Evolutionary conservation across 345 rosid species (phyloP).

Genomic region (Excoecaria agallocha): DNA sequence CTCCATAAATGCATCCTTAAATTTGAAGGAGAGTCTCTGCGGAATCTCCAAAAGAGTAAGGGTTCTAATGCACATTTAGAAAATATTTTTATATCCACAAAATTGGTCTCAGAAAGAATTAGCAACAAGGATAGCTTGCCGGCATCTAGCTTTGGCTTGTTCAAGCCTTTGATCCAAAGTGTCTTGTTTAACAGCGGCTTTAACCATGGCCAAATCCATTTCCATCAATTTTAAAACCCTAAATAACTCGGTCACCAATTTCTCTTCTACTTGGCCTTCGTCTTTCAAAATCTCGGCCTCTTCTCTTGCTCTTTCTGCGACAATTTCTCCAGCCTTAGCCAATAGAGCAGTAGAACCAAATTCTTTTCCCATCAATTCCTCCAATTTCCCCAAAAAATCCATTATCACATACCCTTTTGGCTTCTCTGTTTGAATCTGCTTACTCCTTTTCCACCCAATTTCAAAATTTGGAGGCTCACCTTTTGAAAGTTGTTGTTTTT

Average conservation of each 20-base stretch:
- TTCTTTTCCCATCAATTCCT: slow-evolving; percentile 64
- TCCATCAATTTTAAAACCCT: slow-evolving; percentile 91
- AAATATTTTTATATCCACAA: no score
- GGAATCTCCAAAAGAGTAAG: no score
- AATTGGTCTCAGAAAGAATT: slow-evolving; percentile 72
- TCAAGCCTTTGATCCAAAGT: slow-evolving; percentile 69
- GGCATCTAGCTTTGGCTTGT: slow-evolving; percentile 81
- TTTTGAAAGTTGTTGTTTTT: slow-evolving; percentile 35
- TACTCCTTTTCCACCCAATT: slow-evolving; percentile 84
- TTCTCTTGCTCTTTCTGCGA: slow-evolving; percentile 83
- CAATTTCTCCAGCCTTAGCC: slow-evolving; percentile 78
- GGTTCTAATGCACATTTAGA: no score
- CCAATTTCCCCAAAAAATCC: slow-evolving; percentile 78
- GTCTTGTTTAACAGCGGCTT: slow-evolving; percentile 78
- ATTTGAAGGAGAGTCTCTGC: no score
- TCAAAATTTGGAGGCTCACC: slow-evolving; percentile 75
- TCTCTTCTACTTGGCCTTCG: slow-evolving; percentile 76
- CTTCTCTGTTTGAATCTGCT: slow-evolving; percentile 60
- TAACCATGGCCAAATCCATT: slow-evolving; percentile 96
- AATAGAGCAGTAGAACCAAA: slow-evolving; percentile 74
- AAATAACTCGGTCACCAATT: slow-evolving; percentile 80
- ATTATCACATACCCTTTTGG: slow-evolving; percentile 75
- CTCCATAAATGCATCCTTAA: no score
- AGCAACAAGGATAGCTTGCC: slow-evolving; percentile 90
- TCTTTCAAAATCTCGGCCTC: slow-evolving; percentile 83